Percentiles rank a stretch among this genome's conserved stretches.
phyloP scores from a whole-genome alignment of 768 basidiomycete genomes.

The Jaapia argillacea region DNA sequence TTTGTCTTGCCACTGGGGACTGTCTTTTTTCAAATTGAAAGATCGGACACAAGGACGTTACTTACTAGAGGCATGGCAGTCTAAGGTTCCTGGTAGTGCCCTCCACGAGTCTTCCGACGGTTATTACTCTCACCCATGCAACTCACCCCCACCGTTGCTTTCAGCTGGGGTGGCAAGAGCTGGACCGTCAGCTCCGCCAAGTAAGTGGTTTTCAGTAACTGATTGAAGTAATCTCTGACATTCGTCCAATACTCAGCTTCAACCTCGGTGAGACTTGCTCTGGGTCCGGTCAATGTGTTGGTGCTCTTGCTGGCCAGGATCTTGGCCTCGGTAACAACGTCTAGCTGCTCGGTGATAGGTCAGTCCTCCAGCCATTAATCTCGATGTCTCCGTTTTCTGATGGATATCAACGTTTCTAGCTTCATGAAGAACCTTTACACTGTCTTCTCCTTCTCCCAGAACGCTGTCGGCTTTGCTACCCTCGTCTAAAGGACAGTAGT shows the following conservation, averaged over 20 bases:
- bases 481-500: slow-evolving; percentile 14
- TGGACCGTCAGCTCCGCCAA: slow-evolving; percentile 20
- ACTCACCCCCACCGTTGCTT: slow-evolving; percentile 13
- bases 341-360: slow-evolving; percentile 21
- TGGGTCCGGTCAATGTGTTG: slow-evolving; percentile 15
- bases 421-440: slow-evolving; percentile 25
- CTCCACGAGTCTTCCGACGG: slow-evolving; percentile 15
- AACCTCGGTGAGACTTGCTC: slow-evolving; percentile 12
- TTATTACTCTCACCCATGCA: slow-evolving; percentile 19
- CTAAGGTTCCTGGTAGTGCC: slow-evolving; percentile 10
- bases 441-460: slow-evolving; percentile 17
- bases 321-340: slow-evolving; percentile 17
- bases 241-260: slow-evolving; percentile 10
- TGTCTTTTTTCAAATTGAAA: too few species aligned
- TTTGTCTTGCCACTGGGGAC: too few species aligned
- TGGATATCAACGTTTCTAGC: slow-evolving; percentile 5
- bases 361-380: too few species aligned
- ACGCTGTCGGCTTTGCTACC: slow-evolving; percentile 19
- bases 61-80: slow-evolving; percentile 14
- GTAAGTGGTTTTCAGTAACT: slow-evolving; percentile 8
- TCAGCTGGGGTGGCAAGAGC: slow-evolving; percentile 19
- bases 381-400: background rate
- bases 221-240: background rate
- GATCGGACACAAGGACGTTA: too few species aligned
- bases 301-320: slow-evolving; percentile 20